These are phyloP conservation scores for Akebia trifoliata DNA, from an alignment of 164 flowering plant genomes.

Conservation along the genomic window DNA sequence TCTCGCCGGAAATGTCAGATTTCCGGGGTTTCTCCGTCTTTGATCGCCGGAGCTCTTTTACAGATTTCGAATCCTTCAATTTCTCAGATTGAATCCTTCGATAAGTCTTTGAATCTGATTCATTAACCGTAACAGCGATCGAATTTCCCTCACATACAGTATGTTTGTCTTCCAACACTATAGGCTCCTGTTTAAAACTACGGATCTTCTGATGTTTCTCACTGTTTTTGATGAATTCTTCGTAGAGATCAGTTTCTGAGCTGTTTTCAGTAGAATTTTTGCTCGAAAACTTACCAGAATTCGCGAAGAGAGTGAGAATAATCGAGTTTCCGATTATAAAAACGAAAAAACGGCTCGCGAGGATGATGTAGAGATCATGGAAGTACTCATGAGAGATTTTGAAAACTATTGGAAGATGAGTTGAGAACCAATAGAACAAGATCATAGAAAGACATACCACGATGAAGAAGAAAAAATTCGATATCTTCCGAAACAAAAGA, in stretches of 20 bases:
- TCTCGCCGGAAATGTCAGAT: background rate
- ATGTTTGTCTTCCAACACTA: background rate
- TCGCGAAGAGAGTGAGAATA: slow-evolving; percentile 25
- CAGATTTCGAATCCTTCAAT: background rate
- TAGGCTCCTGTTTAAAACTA: background rate
- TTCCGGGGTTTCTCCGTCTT: slow-evolving; percentile 21
- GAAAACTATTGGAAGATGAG: slow-evolving; percentile 17
- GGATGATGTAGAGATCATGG: slow-evolving; percentile 4
- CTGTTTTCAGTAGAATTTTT: background rate
- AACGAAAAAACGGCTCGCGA: slow-evolving; percentile 25
- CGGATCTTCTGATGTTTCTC: background rate
- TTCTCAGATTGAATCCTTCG: slow-evolving; percentile 30
- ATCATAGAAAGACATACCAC: slow-evolving; percentile 17
- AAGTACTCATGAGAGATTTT: slow-evolving; percentile 6
- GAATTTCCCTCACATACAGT: background rate
- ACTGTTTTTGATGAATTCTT: background rate
- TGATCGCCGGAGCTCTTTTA: slow-evolving; percentile 19
- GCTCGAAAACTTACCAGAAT: slow-evolving; percentile 17
- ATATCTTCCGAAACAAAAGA: slow-evolving; percentile 13
- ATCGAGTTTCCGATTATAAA: slow-evolving; percentile 40
- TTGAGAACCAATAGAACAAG: slow-evolving; percentile 20
- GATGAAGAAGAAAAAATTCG: slow-evolving; percentile 16
- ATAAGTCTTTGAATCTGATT: slow-evolving; percentile 11
- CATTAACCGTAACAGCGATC: background rate
- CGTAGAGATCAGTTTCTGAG: background rate